These are phyloP conservation scores for Alternaria ethzedia DNA, from an alignment of 2,329 filamentous ascomycete species.

Conservation along the genomic window DNA sequence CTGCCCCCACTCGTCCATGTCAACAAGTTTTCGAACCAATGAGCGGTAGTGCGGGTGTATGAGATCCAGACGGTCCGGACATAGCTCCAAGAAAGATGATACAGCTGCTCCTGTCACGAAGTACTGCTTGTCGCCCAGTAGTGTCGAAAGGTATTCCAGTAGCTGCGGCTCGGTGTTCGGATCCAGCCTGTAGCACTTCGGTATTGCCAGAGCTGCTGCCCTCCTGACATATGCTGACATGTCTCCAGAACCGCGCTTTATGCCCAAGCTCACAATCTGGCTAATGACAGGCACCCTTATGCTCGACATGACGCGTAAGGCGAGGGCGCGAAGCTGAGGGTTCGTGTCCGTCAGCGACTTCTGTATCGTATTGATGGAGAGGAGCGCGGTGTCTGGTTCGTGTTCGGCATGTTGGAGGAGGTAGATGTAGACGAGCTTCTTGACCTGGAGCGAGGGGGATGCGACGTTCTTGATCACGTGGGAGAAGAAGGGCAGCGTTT, in stretches of 20 bases:
- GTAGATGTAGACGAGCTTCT: conserved; percentile 99
- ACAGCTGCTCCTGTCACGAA: conserved; percentile 96
- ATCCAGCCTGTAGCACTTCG: conserved; percentile 93
- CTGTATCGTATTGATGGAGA: conserved; percentile 98
- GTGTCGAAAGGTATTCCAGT: conserved; percentile 76
- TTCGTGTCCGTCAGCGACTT: conserved; percentile 94
- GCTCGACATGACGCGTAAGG: conserved; percentile 94
- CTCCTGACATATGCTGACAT: conserved; percentile 95
- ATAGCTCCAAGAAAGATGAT: conserved; percentile 85
- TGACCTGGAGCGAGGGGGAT: conserved; percentile 90
- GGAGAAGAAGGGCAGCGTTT: conserved; percentile 91
- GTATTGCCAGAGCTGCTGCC: conserved; percentile 89
- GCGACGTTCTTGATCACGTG: conserved; percentile 97
- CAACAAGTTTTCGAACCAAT: conserved; percentile 87
- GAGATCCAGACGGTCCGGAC: conserved; percentile 84
- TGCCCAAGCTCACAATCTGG: conserved; percentile 93
- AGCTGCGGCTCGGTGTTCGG: conserved; percentile 84
- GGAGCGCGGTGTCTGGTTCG: conserved; percentile 90
- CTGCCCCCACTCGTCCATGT: conserved; percentile 99
- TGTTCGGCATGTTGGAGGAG: conserved; percentile 95
- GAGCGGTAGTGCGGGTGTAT: conserved; percentile 89
- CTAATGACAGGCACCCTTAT: conserved; percentile 98
- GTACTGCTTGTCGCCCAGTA: conserved; percentile 91
- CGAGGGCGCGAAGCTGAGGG: conserved; percentile 87
- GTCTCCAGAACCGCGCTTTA: conserved; percentile 90